A percentile compares a stretch with the other conserved stretches of the same genome.
Conservation (phyloP, 192 early-diverging fungal genomes). For the Backusella psychrophila region DNA sequence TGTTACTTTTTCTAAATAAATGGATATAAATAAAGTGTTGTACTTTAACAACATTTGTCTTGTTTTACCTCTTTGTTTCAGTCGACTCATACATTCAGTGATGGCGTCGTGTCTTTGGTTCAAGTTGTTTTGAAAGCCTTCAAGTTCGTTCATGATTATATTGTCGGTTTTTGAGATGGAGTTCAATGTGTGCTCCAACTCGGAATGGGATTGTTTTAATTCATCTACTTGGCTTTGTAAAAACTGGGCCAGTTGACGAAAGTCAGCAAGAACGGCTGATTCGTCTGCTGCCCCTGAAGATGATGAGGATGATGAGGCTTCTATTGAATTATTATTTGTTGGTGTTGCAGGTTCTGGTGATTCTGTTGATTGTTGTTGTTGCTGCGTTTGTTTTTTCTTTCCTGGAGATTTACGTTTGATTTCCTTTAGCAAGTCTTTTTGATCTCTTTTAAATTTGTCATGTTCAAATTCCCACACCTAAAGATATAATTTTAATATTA, state of each 20-base stretch:
- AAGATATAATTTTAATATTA: neutral
- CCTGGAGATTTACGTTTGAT: constrained; percentile 21
- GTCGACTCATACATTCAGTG: neutral
- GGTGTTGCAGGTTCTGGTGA: neutral
- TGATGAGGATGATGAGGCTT: neutral
- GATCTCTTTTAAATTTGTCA: constrained; percentile 17
- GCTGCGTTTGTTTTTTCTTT: constrained; percentile 13
- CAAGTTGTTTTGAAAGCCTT: neutral
- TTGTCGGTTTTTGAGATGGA: neutral
- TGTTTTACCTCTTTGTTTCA: neutral
- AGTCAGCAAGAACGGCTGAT: neutral
- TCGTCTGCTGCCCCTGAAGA: neutral
- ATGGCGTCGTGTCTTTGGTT: neutral
- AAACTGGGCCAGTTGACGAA: neutral
- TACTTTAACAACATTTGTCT: too few species aligned
- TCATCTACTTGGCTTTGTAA: constrained; percentile 9
- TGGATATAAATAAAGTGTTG: neutral
- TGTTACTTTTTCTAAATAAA: neutral
- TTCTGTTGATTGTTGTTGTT: neutral
- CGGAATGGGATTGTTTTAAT: neutral
- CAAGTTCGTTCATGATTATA: neutral
- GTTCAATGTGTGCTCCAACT: neutral
- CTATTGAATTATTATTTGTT: neutral
- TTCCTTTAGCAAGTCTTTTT: constrained; percentile 10
- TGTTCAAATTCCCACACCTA: constrained; percentile 23